Percentiles rank a stretch among this genome's conserved stretches.
Evolutionary conservation across 208 protist species (phyloP).

Genomic region (Leishmania aethiopica): DNA sequence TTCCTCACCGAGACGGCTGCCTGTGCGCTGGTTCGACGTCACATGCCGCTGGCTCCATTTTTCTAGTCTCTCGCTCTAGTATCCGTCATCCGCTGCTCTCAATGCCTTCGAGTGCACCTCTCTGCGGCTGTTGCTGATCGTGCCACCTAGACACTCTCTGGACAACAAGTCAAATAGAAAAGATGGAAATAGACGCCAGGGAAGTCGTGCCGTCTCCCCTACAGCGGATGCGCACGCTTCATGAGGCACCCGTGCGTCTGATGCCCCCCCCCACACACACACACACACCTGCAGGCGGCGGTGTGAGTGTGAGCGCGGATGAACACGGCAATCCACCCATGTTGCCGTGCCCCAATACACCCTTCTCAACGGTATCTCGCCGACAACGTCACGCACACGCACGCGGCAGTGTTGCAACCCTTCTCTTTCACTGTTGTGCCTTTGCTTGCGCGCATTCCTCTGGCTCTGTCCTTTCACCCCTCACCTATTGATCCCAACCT

Average conservation of each 20-base stretch:
- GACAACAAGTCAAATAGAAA: neutral
- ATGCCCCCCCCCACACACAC: too few relatives aligned
- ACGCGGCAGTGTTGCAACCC: neutral
- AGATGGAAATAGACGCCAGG: neutral
- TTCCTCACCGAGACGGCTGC: neutral
- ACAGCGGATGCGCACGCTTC: neutral
- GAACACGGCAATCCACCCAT: neutral
- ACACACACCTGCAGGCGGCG: neutral
- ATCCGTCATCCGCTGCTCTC: neutral
- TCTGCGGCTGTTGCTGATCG: neutral
- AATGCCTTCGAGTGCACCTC: neutral
- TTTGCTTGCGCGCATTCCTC: neutral
- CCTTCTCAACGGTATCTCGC: neutral
- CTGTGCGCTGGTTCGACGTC: neutral
- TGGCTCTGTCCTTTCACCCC: neutral
- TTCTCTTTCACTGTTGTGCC: neutral
- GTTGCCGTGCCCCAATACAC: neutral
- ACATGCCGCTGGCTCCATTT: neutral
- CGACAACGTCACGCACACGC: neutral
- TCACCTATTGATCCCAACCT: neutral
- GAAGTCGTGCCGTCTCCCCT: neutral
- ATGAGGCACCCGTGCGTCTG: neutral
- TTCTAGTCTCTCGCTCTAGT: neutral
- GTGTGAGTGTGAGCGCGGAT: neutral
- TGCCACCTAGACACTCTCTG: neutral